Percentiles rank a stretch among this genome's conserved stretches.
Conservation (phyloP, 768 basidiomycete genomes). For the Naganishia vaughanmartiniae region DNA sequence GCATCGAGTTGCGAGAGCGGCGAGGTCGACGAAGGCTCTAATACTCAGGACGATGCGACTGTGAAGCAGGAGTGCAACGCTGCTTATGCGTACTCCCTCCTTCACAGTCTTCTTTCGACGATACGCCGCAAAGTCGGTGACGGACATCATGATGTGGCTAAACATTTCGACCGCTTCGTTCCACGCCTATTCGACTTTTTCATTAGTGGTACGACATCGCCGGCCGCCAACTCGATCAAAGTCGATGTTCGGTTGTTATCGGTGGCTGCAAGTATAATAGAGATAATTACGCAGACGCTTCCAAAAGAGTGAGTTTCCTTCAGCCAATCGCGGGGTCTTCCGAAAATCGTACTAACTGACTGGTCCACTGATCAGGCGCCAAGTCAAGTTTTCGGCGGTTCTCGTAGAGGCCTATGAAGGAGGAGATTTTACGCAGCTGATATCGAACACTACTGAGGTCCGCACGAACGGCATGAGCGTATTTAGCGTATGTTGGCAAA, state of each 20-base stretch:
- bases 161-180: conserved; percentile 74
- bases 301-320: conserved; percentile 62
- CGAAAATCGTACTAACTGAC: conserved; percentile 19
- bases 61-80: conserved; percentile 58
- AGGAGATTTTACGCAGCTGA: conserved; percentile 53
- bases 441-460: background rate
- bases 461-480: background rate
- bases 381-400: conserved; percentile 60
- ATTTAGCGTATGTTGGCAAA: background rate
- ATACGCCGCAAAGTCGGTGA: conserved; percentile 58
- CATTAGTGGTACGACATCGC: background rate
- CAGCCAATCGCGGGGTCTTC: background rate
- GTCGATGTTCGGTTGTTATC: conserved; percentile 61
- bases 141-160: conserved; percentile 71
- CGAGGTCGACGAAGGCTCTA: conserved; percentile 35
- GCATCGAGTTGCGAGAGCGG: conserved; percentile 44
- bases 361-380: conserved; percentile 57
- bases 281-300: conserved; percentile 65
- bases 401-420: conserved; percentile 62
- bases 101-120: conserved; percentile 66
- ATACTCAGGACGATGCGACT: background rate
- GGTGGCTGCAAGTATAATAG: conserved; percentile 67
- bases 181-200: conserved; percentile 50
- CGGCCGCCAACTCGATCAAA: conserved; percentile 39
- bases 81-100: conserved; percentile 80